A percentile compares a stretch with the other conserved stretches of the same genome.
Evolutionary conservation across 1,139 yeast genomes (phyloP).

Genomic region (Candida labiduridarum): DNA sequence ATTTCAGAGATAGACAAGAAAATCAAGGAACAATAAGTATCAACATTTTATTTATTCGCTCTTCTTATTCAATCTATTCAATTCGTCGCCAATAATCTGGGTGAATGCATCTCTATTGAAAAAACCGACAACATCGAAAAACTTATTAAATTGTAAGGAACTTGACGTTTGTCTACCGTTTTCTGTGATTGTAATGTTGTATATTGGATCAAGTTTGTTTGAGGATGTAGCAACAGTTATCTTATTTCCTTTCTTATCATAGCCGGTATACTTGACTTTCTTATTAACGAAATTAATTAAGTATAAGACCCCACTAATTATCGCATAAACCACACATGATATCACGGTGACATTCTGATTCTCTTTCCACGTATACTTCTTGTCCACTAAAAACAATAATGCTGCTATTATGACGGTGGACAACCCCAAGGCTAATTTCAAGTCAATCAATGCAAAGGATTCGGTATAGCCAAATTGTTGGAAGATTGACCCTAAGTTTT

Average conservation of each 20-base stretch:
- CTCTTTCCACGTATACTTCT: conserved; percentile 52
- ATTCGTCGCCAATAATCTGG: conserved; percentile 29
- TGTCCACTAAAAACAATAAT: conserved; percentile 65
- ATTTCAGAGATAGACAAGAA: conserved; percentile 57
- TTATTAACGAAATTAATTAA: conserved; percentile 48
- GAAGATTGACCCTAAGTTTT: conserved; percentile 47
- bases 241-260: conserved; percentile 34
- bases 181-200: conserved; percentile 33
- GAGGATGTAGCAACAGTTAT: conserved; percentile 41
- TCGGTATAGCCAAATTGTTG: conserved; percentile 64
- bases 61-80: conserved; percentile 26
- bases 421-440: conserved; percentile 70
- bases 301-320: conserved; percentile 51
- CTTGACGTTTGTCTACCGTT: conserved; percentile 27
- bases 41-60: background rate
- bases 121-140: conserved; percentile 52
- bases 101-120: conserved; percentile 44
- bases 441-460: conserved; percentile 57
- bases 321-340: conserved; percentile 54
- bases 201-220: conserved; percentile 47
- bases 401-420: conserved; percentile 69
- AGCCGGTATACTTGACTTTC: conserved; percentile 64
- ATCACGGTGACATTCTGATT: conserved; percentile 34
- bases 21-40: conserved; percentile 15
- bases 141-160: conserved; percentile 38